Evolutionary conservation across 176 grass and related monocot genomes (phyloP), one percentile per base, ranked within the genome.

Genomic region (Bromus sterilis): DNA sequence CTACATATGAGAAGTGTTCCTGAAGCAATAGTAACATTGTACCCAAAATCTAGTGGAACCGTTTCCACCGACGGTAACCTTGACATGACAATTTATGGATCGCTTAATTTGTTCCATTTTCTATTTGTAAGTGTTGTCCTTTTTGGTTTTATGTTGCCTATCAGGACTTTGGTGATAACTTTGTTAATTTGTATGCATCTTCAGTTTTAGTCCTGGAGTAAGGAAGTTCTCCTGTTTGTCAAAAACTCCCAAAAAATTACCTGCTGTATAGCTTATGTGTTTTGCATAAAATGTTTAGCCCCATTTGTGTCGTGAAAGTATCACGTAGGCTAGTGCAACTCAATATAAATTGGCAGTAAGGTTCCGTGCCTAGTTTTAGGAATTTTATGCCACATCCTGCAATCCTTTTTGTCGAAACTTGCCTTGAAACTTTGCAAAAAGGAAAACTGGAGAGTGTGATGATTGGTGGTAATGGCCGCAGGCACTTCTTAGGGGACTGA

Each of bases 391-490:
- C 29, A 29, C 23, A 12, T 60, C 9, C 16, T 30, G 24, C 25
- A 29, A 40, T 16, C 34, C 29, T 18, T 40, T 41, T 41, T 11
- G 32, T 75, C 71, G 5, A 34, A 33, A 23, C 20, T 21, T 35
- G 48, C 41, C 30, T 24, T 29, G 25, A 21, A 36, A 51, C 9
- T 14, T 26, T 14, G 32, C 4, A 4, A 53, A 42, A 6, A 34
- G 28, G 37, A 78, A 71, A 71, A 56, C 53, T 29, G 4, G 51
- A 2, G 44, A 30, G 40, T 44, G 10, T 56, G 78, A 81, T 83
- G 77, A 71, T 76, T 58, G 71, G 71, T 14, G 78, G 72, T 49
- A 78, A 78, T 41, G 64, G 80, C 80, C 76, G 86, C 86, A 83
- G 75, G 80, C 56, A 82, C 42, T 56, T 89, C 62, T 63, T 39